These are phyloP conservation scores for Talaromyces liani DNA, from an alignment of 495 filamentous ascomycete species.

Conservation along the genomic window DNA sequence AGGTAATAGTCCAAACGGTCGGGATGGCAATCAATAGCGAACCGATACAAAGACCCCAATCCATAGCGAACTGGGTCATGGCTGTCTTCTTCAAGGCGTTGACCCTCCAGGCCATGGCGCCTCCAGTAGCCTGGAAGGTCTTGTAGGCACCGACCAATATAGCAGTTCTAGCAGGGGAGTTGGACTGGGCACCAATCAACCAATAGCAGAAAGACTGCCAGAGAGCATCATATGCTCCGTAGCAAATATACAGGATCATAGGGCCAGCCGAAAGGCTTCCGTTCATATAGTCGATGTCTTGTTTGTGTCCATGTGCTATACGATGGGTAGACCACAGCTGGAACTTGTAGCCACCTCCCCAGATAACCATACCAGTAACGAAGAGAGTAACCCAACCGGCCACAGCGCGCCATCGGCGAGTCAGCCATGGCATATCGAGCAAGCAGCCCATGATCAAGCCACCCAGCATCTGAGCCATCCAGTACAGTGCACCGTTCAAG, in stretches of 20 bases:
- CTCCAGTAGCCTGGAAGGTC: conserved; percentile 80
- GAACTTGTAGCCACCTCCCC: conserved; percentile 48
- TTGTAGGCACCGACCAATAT: conserved; percentile 91
- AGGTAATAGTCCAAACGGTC: conserved; percentile 44
- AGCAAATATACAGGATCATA: conserved; percentile 49
- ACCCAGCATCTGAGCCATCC: conserved; percentile 47
- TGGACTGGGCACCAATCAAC: conserved; percentile 78
- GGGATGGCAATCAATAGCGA: conserved; percentile 64
- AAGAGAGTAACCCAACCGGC: conserved; percentile 40
- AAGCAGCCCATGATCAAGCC: conserved; percentile 41
- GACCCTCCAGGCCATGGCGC: conserved; percentile 74
- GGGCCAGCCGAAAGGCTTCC: conserved; percentile 33
- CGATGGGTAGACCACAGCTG: conserved; percentile 34
- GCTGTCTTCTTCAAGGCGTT: conserved; percentile 58
- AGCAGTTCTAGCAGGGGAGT: conserved; percentile 77
- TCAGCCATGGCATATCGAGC: conserved; percentile 35
- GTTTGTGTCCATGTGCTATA: conserved; percentile 20
- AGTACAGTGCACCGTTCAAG: conserved; percentile 46
- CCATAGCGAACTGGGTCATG: conserved; percentile 44
- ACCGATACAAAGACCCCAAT: conserved; percentile 63
- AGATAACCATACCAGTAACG: conserved; percentile 39
- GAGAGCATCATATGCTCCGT: conserved; percentile 45
- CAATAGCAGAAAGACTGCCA: conserved; percentile 79
- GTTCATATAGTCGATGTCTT: conserved; percentile 33
- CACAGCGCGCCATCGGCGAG: conserved; percentile 32